Percentiles rank a stretch among this genome's conserved stretches.
Evolutionary conservation across 768 basidiomycete genomes (phyloP).

Genomic region (Podaxis carcinomalis): DNA sequence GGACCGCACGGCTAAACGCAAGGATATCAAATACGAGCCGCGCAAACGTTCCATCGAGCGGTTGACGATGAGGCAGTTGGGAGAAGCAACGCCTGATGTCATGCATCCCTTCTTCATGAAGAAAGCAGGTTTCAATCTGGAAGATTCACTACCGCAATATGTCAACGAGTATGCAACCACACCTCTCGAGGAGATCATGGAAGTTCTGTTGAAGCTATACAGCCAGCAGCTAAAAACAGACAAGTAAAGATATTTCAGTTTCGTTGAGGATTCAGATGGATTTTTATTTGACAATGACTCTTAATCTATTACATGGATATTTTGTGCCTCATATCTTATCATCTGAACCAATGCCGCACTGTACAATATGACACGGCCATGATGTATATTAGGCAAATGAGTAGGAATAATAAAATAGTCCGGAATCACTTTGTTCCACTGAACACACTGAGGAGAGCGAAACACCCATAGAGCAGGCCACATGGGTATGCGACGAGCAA

Average conservation of each 20-base stretch:
- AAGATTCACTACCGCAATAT: conserved; percentile 82
- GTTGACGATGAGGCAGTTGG: conserved; percentile 80
- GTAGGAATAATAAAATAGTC: neutral
- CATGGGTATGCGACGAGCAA: conserved; percentile 96
- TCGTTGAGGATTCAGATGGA: neutral
- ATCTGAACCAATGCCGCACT: neutral
- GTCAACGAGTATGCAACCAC: conserved; percentile 84
- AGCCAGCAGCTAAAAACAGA: conserved; percentile 57
- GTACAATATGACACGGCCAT: neutral
- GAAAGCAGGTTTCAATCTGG: conserved; percentile 76
- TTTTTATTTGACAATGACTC: neutral
- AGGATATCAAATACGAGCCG: conserved; percentile 47
- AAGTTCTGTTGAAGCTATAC: conserved; percentile 70
- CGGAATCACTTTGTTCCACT: conserved; percentile 33
- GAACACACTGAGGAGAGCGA: conserved; percentile 90
- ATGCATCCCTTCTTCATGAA: conserved; percentile 89
- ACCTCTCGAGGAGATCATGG: conserved; percentile 83
- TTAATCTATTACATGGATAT: conserved; percentile 1
- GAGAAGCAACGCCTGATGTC: conserved; percentile 85
- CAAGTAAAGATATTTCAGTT: neutral
- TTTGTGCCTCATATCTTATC: conserved; percentile 11
- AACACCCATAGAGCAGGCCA: conserved; percentile 90
- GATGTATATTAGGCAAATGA: neutral
- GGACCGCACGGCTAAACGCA: conserved; percentile 16
- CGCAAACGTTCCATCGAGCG: conserved; percentile 67